These are phyloP conservation scores for Lyophyllum shimeji DNA, from an alignment of 768 basidiomycete species.

Conservation along the genomic window DNA sequence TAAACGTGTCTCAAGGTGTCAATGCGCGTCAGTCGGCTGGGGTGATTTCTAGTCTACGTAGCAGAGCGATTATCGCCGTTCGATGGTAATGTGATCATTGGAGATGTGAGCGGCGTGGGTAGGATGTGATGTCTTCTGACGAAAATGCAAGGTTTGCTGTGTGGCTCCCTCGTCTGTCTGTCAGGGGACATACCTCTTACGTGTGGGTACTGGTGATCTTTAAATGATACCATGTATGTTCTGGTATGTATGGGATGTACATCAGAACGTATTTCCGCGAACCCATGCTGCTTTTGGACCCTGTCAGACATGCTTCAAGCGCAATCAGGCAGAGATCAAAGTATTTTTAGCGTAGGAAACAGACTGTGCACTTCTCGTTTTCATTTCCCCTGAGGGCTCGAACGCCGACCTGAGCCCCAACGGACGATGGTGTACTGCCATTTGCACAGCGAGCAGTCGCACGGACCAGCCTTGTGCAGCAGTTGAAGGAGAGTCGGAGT, in stretches of 20 bases:
- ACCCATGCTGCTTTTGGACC: neutral
- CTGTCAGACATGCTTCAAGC: neutral
- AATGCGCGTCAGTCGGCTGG: neutral
- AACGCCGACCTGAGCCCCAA: neutral
- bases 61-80: slow-evolving; percentile 15
- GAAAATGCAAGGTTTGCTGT: neutral
- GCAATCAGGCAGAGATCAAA: neutral
- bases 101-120: neutral
- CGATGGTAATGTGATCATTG: neutral
- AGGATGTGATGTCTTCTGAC: neutral
- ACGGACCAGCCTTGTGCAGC: neutral
- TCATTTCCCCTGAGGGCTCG: neutral
- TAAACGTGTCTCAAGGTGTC: neutral
- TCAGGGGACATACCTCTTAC: too few relatives aligned
- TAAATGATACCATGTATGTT: neutral
- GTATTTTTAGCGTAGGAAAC: neutral
- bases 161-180: neutral
- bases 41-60: neutral
- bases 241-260: neutral
- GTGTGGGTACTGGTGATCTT: neutral
- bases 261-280: neutral
- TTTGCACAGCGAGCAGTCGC: neutral
- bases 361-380: too few relatives aligned
- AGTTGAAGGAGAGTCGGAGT: neutral
- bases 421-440: neutral